These are phyloP conservation scores for Kwoniella shivajii DNA, from an alignment of 1,284 basidiomycete genomes.

Conservation along the genomic window DNA sequence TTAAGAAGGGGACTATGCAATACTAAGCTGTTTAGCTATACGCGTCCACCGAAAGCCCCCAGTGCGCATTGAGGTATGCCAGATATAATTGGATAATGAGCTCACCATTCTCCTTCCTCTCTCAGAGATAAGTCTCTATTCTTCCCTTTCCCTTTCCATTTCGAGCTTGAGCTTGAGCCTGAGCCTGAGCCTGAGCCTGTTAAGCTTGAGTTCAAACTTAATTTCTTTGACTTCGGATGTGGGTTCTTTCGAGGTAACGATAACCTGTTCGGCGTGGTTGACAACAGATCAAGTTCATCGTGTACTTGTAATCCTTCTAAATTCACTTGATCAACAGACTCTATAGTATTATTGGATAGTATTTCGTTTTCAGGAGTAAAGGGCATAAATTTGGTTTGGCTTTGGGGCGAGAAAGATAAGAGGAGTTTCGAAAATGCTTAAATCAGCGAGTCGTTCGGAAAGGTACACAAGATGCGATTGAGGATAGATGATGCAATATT, in stretches of 20 bases:
- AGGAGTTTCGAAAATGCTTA: not conserved
- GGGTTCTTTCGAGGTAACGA: not conserved
- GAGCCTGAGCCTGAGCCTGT: too few relatives aligned
- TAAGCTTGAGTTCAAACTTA: too few relatives aligned
- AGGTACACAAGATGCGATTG: too few relatives aligned
- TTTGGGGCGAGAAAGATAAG: not conserved
- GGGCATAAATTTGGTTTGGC: slow-evolving; percentile 1
- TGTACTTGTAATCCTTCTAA: slow-evolving; percentile 6
- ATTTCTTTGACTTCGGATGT: slow-evolving; percentile 19
- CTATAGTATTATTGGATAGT: not conserved
- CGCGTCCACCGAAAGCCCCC: too few relatives aligned
- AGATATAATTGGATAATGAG: not conserved
- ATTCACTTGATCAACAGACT: slow-evolving; percentile 1
- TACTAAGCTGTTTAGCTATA: too few relatives aligned
- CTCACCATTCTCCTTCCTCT: slow-evolving; percentile 29
- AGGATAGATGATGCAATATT: too few relatives aligned
- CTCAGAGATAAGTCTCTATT: not conserved
- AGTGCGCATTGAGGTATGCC: too few relatives aligned
- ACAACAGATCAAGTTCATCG: slow-evolving; percentile 14
- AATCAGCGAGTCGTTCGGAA: too few relatives aligned
- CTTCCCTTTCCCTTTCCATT: slow-evolving; percentile 28
- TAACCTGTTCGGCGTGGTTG: slow-evolving; percentile 6
- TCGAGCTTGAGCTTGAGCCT: too few relatives aligned
- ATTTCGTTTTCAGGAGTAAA: not conserved
- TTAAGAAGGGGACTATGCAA: slow-evolving; percentile 45